Evolutionary conservation across 345 rosid species (phyloP).

Genomic region (Gossypioides kirkii): DNA sequence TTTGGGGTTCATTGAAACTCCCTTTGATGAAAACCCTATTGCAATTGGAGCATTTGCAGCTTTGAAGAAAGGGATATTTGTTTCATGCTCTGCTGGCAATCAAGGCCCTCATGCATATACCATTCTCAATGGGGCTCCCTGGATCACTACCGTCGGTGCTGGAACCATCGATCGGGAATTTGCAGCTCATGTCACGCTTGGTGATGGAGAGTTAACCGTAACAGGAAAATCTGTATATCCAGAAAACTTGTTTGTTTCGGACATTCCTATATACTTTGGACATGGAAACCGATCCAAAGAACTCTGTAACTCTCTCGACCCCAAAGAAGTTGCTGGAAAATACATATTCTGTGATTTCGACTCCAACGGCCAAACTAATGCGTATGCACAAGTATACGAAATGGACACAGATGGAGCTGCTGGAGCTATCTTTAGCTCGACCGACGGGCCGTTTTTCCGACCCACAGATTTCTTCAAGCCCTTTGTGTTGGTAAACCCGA

Average conservation of each 20-base stretch:
- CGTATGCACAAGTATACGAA: not conserved
- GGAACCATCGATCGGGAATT: conserved; percentile 25
- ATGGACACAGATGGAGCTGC: conserved; percentile 25
- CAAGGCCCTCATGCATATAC: conserved; percentile 11
- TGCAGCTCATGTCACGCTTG: conserved; percentile 6
- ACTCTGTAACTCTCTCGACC: not conserved
- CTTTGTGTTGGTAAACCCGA: not conserved
- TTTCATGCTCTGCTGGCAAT: conserved; percentile 46
- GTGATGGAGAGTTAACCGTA: not conserved
- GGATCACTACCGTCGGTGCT: conserved; percentile 46
- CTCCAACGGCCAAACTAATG: not conserved
- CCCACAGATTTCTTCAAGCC: conserved; percentile 14
- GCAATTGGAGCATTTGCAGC: conserved; percentile 58
- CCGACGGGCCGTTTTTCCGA: conserved; percentile 9
- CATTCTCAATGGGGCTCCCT: conserved; percentile 13
- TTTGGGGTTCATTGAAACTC: conserved; percentile 29
- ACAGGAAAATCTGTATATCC: not conserved
- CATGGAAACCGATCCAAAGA: not conserved
- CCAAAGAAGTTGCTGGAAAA: not conserved
- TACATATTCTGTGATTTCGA: conserved; percentile 4
- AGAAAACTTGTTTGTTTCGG: not conserved
- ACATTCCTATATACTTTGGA: not conserved
- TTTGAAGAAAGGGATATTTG: conserved; percentile 43
- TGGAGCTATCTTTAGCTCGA: conserved; percentile 34
- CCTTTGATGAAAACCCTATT: conserved; percentile 39